Conservation (phyloP, 352 stramenopile species). For the Globisporangium lucens region DNA sequence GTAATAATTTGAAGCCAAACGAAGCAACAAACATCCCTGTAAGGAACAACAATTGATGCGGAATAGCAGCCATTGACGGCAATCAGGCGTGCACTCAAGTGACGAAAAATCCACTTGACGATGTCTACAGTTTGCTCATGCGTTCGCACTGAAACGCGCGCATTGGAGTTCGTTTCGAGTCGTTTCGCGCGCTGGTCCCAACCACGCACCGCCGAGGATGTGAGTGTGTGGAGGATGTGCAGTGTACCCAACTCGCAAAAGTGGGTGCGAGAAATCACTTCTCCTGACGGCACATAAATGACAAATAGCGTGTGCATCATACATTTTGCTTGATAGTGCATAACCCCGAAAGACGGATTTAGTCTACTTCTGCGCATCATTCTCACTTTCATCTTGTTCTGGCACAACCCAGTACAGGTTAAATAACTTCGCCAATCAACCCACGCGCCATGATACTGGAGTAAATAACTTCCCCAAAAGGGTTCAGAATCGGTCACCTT, state of each 20-base stretch:
- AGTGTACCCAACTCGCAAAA: conserved; percentile 4
- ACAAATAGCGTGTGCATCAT: not conserved
- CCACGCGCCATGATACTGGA: not conserved
- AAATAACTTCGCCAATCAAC: not conserved
- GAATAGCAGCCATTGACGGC: not conserved
- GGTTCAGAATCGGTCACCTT: conserved; percentile 12
- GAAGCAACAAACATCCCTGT: not conserved
- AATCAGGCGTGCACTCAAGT: not conserved
- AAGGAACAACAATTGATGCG: not conserved
- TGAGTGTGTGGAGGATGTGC: not conserved
- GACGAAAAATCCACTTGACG: conserved; percentile 8
- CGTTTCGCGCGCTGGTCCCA: conserved; percentile 5
- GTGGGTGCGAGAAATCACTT: not conserved
- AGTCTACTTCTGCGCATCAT: not conserved
- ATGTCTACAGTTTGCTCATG: not conserved
- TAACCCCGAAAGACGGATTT: not conserved
- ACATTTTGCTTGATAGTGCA: not conserved
- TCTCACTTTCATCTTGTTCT: not conserved
- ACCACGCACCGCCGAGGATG: not conserved
- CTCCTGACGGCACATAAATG: not conserved
- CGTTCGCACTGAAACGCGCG: not conserved
- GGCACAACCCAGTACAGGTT: not conserved
- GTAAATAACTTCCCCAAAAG: conserved; percentile 5
- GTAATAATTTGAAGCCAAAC: not conserved
- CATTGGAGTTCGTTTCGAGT: conserved; percentile 4